A percentile compares a stretch with the other conserved stretches of the same genome.
phyloP scores from a whole-genome alignment of 2,329 filamentous ascomycete genomes.

The Penicillium sp. region DNA sequence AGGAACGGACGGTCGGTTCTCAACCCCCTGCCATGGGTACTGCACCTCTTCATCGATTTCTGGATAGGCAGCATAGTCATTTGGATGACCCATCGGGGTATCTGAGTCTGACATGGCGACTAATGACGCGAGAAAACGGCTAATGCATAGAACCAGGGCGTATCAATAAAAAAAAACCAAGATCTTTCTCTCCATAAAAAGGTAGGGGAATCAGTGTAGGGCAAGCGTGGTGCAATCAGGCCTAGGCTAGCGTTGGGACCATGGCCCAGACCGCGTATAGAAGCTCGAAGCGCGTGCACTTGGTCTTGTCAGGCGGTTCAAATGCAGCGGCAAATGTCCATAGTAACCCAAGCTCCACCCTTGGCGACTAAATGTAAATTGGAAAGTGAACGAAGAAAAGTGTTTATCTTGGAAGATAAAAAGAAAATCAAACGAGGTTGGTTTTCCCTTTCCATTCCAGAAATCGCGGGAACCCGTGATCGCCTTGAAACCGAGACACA shows the following conservation, averaged over 20 bases:
- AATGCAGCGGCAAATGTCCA: conserved; percentile 22
- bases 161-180: neutral
- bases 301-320: conserved; percentile 16
- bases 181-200: neutral
- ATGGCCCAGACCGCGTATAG: conserved; percentile 21
- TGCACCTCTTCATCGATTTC: conserved; percentile 35
- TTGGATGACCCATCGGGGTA: conserved; percentile 12
- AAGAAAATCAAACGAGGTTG: conserved; percentile 11
- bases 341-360: conserved; percentile 23
- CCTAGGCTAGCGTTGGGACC: conserved; percentile 7
- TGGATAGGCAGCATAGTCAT: conserved; percentile 30
- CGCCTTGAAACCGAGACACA: conserved; percentile 25
- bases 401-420: neutral
- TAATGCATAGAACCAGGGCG: neutral
- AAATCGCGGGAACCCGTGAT: conserved; percentile 24
- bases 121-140: neutral
- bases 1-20: conserved; percentile 10
- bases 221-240: neutral
- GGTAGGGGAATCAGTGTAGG: too few relatives aligned
- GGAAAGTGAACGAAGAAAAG: neutral
- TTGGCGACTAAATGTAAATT: conserved; percentile 2
- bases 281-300: conserved; percentile 11
- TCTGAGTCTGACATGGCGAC: conserved; percentile 17
- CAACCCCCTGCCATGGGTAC: conserved; percentile 33
- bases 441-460: conserved; percentile 17